Evolutionary conservation across 306 rosid genomes (phyloP).

Genomic region (Astragalus membranaceus): DNA sequence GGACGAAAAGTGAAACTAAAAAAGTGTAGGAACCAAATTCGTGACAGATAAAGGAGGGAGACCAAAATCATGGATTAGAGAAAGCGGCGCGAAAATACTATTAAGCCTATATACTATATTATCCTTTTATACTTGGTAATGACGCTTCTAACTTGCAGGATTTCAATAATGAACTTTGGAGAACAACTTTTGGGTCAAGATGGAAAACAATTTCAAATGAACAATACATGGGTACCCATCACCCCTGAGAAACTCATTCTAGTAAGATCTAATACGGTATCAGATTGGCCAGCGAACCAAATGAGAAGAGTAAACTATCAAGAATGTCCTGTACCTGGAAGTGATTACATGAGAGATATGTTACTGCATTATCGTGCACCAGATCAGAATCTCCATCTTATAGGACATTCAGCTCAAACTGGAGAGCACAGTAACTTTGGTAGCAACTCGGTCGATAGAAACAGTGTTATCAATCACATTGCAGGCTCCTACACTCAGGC

Average conservation of each 20-base stretch:
- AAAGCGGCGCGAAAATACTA: no score
- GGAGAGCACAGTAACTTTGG: slow-evolving; percentile 11
- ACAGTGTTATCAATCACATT: slow-evolving; percentile 19
- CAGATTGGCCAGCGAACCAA: slow-evolving; percentile 26
- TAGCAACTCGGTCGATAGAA: slow-evolving; percentile 16
- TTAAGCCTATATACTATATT: not conserved
- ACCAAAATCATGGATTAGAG: no score
- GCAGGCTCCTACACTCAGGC: slow-evolving; percentile 23
- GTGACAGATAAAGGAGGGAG: no score
- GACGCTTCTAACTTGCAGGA: slow-evolving; percentile 19
- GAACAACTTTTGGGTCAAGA: slow-evolving; percentile 25
- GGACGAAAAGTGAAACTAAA: no score
- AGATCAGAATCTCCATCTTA: slow-evolving; percentile 25
- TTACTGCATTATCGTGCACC: slow-evolving; percentile 21
- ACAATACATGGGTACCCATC: slow-evolving; percentile 41
- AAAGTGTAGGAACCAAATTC: no score
- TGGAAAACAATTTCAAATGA: slow-evolving; percentile 23
- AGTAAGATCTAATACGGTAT: slow-evolving; percentile 15
- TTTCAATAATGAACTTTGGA: slow-evolving; percentile 39
- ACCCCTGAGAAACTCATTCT: slow-evolving; percentile 43
- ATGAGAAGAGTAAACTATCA: slow-evolving; percentile 23
- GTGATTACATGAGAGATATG: slow-evolving; percentile 21
- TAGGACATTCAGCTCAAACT: slow-evolving; percentile 18
- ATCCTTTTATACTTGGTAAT: slow-evolving; percentile 2
- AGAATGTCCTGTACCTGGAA: slow-evolving; percentile 19